phyloP scores from a whole-genome alignment of 2,329 filamentous ascomycete species.

The Epichloe baconii region DNA sequence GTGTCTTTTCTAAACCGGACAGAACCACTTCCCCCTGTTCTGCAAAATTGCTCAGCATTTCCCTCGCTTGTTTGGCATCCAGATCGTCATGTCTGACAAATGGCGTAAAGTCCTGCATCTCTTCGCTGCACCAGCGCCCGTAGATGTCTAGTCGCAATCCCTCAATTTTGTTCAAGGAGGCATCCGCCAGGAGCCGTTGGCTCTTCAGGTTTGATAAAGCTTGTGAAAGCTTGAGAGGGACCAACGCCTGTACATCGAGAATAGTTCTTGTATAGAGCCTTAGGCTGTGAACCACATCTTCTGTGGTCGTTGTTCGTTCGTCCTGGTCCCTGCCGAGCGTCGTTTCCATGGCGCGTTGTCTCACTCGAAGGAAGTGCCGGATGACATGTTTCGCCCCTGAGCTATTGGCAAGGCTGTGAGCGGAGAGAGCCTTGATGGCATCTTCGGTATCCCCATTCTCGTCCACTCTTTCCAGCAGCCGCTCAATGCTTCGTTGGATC shows the following conservation, averaged over 20 bases:
- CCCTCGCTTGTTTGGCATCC: slow-evolving; percentile 43
- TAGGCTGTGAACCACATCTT: slow-evolving; percentile 50
- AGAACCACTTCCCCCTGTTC: slow-evolving; percentile 45
- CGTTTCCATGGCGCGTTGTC: slow-evolving; percentile 53
- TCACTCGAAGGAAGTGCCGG: slow-evolving; percentile 61
- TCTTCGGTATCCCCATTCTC: slow-evolving; percentile 31
- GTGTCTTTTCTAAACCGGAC: slow-evolving; percentile 44
- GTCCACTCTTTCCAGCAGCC: slow-evolving; percentile 52
- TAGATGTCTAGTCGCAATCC: slow-evolving; percentile 67
- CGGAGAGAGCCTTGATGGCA: slow-evolving; percentile 62
- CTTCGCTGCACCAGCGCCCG: slow-evolving; percentile 67
- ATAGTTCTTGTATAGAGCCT: slow-evolving; percentile 66
- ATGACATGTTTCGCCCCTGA: slow-evolving; percentile 70
- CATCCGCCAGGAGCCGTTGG: slow-evolving; percentile 58
- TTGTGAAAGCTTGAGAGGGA: slow-evolving; percentile 59
- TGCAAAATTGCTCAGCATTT: slow-evolving; percentile 52
- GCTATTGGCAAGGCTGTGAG: slow-evolving; percentile 70
- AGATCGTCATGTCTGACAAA: slow-evolving; percentile 76
- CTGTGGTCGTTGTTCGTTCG: slow-evolving; percentile 23
- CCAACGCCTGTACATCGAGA: slow-evolving; percentile 61
- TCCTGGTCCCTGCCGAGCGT: slow-evolving; percentile 42
- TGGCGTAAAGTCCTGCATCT: slow-evolving; percentile 74
- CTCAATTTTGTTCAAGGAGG: slow-evolving; percentile 49
- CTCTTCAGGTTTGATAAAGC: slow-evolving; percentile 56
- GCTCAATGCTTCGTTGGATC: slow-evolving; percentile 55